Evolutionary conservation across 2,329 filamentous ascomycete species (phyloP).

Genomic region (Trichoderma atrobrunneum): DNA sequence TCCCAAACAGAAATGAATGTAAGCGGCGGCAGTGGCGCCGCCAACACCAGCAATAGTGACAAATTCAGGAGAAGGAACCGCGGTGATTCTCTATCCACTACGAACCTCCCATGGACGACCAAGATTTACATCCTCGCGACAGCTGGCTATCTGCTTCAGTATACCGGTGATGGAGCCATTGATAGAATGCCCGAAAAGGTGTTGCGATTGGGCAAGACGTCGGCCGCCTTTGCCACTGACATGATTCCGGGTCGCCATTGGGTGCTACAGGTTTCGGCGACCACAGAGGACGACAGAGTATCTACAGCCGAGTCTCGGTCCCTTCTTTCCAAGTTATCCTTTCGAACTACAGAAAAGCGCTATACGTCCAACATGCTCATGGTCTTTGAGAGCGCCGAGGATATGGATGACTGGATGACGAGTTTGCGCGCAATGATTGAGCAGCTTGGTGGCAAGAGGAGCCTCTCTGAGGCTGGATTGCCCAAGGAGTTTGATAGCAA

Average conservation of each 20-base stretch:
- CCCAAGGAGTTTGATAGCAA: slow-evolving; percentile 25
- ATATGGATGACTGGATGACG: slow-evolving; percentile 75
- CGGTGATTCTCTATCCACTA: slow-evolving; percentile 16
- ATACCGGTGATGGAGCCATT: slow-evolving; percentile 65
- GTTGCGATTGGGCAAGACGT: slow-evolving; percentile 68
- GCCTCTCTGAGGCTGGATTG: slow-evolving; percentile 57
- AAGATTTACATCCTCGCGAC: slow-evolving; percentile 72
- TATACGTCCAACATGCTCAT: slow-evolving; percentile 64
- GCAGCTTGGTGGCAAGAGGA: slow-evolving; percentile 63
- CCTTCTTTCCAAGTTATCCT: slow-evolving; percentile 62
- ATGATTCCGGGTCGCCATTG: slow-evolving; percentile 76
- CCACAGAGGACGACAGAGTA: slow-evolving; percentile 57
- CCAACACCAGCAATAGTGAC: slow-evolving; percentile 7
- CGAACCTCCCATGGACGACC: slow-evolving; percentile 24
- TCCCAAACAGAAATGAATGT: not conserved
- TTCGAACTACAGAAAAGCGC: slow-evolving; percentile 53
- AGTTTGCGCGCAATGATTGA: slow-evolving; percentile 69
- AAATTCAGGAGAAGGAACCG: slow-evolving; percentile 23
- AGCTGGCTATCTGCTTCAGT: slow-evolving; percentile 72
- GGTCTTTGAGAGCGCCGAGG: slow-evolving; percentile 68
- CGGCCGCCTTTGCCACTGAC: slow-evolving; percentile 77
- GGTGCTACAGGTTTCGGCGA: slow-evolving; percentile 72
- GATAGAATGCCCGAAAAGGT: slow-evolving; percentile 73
- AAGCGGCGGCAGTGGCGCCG: not conserved
- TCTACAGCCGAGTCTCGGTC: slow-evolving; percentile 54